Percentiles rank a stretch among this genome's conserved stretches.
Conservation (phyloP, 495 filamentous ascomycete genomes). For the Clohesyomyces aquaticus region DNA sequence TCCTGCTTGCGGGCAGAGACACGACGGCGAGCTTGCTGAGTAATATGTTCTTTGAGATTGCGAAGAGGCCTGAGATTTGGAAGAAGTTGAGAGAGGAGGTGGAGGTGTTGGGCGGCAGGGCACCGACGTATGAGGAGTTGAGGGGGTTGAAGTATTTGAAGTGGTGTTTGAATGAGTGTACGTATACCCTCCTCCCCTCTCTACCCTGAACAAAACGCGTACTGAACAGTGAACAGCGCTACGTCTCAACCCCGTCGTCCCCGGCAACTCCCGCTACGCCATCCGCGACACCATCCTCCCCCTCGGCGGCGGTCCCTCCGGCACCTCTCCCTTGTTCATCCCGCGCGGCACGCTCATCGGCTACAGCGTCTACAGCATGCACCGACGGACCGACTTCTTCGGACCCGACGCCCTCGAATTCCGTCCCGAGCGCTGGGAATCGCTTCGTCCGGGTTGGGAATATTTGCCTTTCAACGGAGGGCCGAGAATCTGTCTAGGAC, state of each 20-base stretch:
- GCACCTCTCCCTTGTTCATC: slow-evolving; percentile 49
- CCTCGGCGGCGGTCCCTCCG: slow-evolving; percentile 41
- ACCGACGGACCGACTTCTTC: slow-evolving; percentile 58
- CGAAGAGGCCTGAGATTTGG: slow-evolving; percentile 22
- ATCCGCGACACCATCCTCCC: slow-evolving; percentile 54
- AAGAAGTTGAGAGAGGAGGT: slow-evolving; percentile 21
- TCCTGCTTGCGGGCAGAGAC: slow-evolving; percentile 47
- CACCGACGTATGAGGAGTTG: slow-evolving; percentile 20
- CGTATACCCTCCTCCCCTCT: slow-evolving; percentile 26
- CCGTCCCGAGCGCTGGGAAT: slow-evolving; percentile 49
- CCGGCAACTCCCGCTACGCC: slow-evolving; percentile 54
- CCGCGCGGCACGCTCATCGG: slow-evolving; percentile 50
- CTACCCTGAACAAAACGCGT: slow-evolving; percentile 45
- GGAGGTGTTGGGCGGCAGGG: slow-evolving; percentile 15
- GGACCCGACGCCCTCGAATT: slow-evolving; percentile 48
- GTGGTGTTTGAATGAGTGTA: slow-evolving; percentile 35
- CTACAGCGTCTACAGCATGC: slow-evolving; percentile 56
- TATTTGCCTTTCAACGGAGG: slow-evolving; percentile 52
- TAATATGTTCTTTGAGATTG: slow-evolving; percentile 38
- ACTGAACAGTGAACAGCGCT: no score
- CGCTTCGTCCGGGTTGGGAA: slow-evolving; percentile 45
- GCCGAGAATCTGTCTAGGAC: slow-evolving; percentile 47
- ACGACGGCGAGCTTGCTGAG: slow-evolving; percentile 44
- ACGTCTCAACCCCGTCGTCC: slow-evolving; percentile 57
- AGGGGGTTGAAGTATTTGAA: slow-evolving; percentile 31